Percentiles rank a stretch among this genome's conserved stretches.
Conservation (phyloP, 2,329 filamentous ascomycete species). For the Trichophaea hybrida region DNA sequence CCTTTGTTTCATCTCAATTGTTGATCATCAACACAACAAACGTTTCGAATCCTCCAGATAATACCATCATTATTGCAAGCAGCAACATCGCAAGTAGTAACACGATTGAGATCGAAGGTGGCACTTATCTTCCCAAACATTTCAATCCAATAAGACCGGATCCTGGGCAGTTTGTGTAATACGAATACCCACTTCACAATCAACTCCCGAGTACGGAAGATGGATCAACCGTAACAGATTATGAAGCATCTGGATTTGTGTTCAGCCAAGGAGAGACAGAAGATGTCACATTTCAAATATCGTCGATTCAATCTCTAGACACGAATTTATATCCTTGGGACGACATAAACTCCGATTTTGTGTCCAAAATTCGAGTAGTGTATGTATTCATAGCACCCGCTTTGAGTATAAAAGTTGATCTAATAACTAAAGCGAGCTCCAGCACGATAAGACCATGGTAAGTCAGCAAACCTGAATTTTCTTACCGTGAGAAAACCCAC, state of each 20-base stretch:
- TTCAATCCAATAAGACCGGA: neutral
- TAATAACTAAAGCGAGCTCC: neutral
- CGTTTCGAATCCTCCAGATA: too few relatives aligned
- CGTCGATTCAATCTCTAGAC: neutral
- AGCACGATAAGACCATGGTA: neutral
- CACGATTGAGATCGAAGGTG: neutral
- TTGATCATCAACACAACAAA: too few relatives aligned
- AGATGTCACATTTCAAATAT: neutral
- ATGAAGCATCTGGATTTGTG: neutral
- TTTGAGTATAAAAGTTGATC: too few relatives aligned
- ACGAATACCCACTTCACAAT: neutral
- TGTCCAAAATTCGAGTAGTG: neutral
- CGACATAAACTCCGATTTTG: neutral
- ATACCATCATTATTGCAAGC: too few relatives aligned
- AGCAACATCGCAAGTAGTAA: too few relatives aligned
- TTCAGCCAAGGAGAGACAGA: neutral
- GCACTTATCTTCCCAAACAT: neutral
- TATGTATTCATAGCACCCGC: neutral
- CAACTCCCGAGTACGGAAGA: neutral
- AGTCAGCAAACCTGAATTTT: neutral
- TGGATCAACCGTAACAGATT: neutral
- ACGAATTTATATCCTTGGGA: neutral
- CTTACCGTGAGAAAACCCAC: neutral
- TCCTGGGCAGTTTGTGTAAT: neutral
- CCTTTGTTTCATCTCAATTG: too few relatives aligned